A percentile compares a stretch with the other conserved stretches of the same genome.
Conservation (phyloP, 2,329 filamentous ascomycete species). For the Pyricularia sp. region DNA sequence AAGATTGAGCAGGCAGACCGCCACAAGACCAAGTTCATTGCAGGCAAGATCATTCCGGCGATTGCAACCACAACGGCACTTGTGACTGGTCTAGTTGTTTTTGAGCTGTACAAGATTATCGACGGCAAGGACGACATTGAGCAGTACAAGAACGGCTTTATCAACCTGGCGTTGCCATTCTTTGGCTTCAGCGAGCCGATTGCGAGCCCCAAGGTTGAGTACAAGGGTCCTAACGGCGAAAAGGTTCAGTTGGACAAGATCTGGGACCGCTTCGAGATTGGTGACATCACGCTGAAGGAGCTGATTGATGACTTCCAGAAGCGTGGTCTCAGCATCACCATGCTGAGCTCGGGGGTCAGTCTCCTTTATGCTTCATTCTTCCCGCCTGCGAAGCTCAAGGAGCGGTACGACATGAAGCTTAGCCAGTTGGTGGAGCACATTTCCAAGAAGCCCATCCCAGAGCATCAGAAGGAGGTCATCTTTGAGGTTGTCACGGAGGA, state of each 20-base stretch:
- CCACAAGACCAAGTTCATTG: constrained; percentile 99
- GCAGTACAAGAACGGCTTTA: constrained; percentile 98
- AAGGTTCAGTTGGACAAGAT: constrained; percentile 80
- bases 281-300: constrained; percentile 75
- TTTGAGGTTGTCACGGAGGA: constrained; percentile 95
- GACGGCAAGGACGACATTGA: constrained; percentile 96
- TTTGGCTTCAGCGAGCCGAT: constrained; percentile 98
- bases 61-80: constrained; percentile 96
- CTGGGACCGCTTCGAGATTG: constrained; percentile 93
- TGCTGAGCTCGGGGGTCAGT: constrained; percentile 97
- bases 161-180: constrained; percentile 93
- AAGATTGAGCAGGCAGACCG: constrained; percentile 87
- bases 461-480: constrained; percentile 90
- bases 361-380: constrained; percentile 93
- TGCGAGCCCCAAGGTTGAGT: constrained; percentile 84
- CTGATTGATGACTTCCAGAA: constrained; percentile 75
- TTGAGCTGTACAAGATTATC: constrained; percentile 94
- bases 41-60: constrained; percentile 97
- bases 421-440: constrained; percentile 81
- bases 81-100: constrained; percentile 83
- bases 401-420: constrained; percentile 73
- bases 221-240: constrained; percentile 68
- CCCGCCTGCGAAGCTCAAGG: constrained; percentile 67
- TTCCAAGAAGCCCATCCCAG: constrained; percentile 84
- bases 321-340: constrained; percentile 73